Percentiles rank a stretch among this genome's conserved stretches.
phyloP scores from a whole-genome alignment of 192 early-diverging fungal genomes.

The Allomyces arbusculus region DNA sequence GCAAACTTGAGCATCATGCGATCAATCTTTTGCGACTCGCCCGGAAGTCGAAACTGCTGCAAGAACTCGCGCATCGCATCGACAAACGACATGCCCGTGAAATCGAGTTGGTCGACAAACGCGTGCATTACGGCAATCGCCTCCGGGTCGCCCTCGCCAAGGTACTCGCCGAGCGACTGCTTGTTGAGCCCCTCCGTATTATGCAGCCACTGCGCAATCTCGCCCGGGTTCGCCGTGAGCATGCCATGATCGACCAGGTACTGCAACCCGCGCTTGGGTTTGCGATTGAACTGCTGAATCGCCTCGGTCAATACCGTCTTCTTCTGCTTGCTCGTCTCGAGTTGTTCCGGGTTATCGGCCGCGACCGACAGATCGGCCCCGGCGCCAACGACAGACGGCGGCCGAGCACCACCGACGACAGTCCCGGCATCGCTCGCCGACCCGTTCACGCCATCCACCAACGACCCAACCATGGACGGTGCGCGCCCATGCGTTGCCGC shows the following conservation, averaged over 20 bases:
- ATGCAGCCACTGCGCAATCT: constrained; percentile 55
- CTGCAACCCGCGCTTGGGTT: constrained; percentile 77
- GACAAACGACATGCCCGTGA: constrained; percentile 47
- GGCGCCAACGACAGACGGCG: too few relatives aligned
- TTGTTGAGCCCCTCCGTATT: constrained; percentile 67
- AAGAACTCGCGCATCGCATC: constrained; percentile 63
- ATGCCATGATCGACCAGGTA: constrained; percentile 42
- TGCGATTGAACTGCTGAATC: constrained; percentile 60
- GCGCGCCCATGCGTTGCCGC: too few relatives aligned
- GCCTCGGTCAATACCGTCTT: constrained; percentile 68
- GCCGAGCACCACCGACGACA: too few relatives aligned
- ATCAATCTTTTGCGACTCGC: constrained; percentile 91
- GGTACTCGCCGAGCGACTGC: constrained; percentile 71
- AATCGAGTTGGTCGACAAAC: constrained; percentile 83
- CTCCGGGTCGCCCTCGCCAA: constrained; percentile 78
- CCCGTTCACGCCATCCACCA: not conserved
- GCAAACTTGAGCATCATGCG: constrained; percentile 96
- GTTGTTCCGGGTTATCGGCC: constrained; percentile 66
- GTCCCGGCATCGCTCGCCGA: not conserved
- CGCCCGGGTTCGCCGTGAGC: constrained; percentile 41
- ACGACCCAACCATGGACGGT: too few relatives aligned
- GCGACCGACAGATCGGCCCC: constrained; percentile 3
- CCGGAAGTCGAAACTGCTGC: constrained; percentile 76
- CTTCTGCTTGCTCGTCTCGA: constrained; percentile 60
- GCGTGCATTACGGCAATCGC: constrained; percentile 91